Conservation (phyloP, 2,329 filamentous ascomycete species). For the Massarina eburnea region DNA sequence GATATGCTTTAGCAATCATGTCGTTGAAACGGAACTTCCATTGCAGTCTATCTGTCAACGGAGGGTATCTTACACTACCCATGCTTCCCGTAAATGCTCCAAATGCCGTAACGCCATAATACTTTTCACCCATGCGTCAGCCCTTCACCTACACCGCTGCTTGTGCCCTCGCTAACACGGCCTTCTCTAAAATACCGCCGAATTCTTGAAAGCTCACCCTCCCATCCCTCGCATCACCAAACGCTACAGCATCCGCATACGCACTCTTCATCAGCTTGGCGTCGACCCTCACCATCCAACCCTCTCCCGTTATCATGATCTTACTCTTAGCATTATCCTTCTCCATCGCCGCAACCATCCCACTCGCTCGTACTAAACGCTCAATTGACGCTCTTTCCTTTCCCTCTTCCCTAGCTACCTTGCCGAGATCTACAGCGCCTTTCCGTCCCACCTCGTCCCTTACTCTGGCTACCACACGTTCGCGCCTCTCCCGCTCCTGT, state of each 20-base stretch:
- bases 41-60: background rate
- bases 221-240: conserved; percentile 27
- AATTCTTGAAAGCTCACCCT: conserved; percentile 42
- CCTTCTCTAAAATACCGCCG: conserved; percentile 41
- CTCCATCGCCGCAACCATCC: conserved; percentile 36
- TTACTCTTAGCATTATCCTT: conserved; percentile 21
- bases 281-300: conserved; percentile 48
- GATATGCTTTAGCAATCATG: too few relatives aligned
- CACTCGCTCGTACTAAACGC: conserved; percentile 45
- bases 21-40: background rate
- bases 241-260: conserved; percentile 40
- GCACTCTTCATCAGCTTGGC: conserved; percentile 42
- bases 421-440: conserved; percentile 39
- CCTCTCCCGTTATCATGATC: conserved; percentile 46
- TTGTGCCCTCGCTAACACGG: conserved; percentile 27
- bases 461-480: conserved; percentile 37
- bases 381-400: conserved; percentile 48
- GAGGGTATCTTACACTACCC: background rate
- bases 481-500: conserved; percentile 32
- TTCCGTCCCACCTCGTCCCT: conserved; percentile 18
- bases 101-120: conserved; percentile 1
- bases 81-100: conserved; percentile 4
- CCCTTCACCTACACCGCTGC: conserved; percentile 5
- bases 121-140: background rate
- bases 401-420: conserved; percentile 45